A percentile compares a stretch with the other conserved stretches of the same genome.
phyloP scores from a whole-genome alignment of 257 asterid genomes.

The Paraleonurus japonicus region DNA sequence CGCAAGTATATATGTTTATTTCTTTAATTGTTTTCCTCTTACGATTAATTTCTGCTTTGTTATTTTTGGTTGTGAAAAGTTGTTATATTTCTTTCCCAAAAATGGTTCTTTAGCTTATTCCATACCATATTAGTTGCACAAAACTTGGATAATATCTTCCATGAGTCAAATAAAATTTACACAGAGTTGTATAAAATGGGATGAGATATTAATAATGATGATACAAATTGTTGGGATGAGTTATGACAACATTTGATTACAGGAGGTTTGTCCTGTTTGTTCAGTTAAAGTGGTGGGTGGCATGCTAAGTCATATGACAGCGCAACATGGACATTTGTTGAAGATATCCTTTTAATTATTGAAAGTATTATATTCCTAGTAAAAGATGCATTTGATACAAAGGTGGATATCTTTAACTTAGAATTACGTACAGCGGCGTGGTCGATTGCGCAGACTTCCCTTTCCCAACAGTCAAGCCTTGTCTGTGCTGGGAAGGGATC shows the following conservation, averaged over 20 bases:
- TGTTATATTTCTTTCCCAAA: constrained; percentile 19
- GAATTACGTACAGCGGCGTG: constrained; percentile 63
- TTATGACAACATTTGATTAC: constrained; percentile 23
- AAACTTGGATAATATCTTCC: too few species aligned
- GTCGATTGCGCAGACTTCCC: constrained; percentile 64
- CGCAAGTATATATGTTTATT: background rate
- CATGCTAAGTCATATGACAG: constrained; percentile 69
- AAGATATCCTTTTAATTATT: constrained; percentile 61
- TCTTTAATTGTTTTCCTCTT: too few species aligned
- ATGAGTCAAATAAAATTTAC: too few species aligned
- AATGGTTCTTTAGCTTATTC: too few species aligned
- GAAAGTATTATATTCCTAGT: background rate
- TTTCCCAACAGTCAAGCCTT: constrained; percentile 71
- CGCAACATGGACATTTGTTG: constrained; percentile 75
- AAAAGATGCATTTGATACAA: background rate
- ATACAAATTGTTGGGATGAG: background rate
- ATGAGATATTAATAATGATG: background rate
- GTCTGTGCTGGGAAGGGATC: constrained; percentile 77
- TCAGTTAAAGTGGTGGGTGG: constrained; percentile 67
- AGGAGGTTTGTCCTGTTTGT: constrained; percentile 88
- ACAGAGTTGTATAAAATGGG: background rate
- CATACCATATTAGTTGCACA: background rate
- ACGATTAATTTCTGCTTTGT: background rate
- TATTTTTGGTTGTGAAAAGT: background rate
- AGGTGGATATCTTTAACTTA: constrained; percentile 48